Evolutionary conservation across 2,329 filamentous ascomycete species (phyloP), one percentile per base, ranked within the genome.

Genomic region (Dothistroma pini): DNA sequence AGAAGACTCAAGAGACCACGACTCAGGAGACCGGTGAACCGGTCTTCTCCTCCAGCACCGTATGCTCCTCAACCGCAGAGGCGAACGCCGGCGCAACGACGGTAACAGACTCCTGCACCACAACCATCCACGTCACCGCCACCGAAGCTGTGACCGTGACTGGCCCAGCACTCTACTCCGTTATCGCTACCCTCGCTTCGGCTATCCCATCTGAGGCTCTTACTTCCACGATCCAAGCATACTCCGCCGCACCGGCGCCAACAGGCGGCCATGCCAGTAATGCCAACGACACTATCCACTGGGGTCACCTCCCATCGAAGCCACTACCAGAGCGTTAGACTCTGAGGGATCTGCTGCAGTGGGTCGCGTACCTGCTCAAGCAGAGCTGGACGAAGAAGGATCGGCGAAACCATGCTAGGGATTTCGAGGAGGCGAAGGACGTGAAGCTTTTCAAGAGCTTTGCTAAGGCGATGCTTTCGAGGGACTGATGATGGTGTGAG

Each of bases 311-410:
- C 31, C 66, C 65, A 47, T 54, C 62, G 41, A 70, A 72, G 60
- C 35, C 63, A 31, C 64, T 71, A 7, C 69, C 70, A 10, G 65
- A 62, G 25, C 69, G 69, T 55, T 69, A 63, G 58, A 70, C 68
- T 1, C 54, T 71, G 19, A 59, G 62, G 32, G 69, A 71, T 50
- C 58, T 72, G 58, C 61, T 70, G 47, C 57, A 66, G 50, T 71
- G 68, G 70, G 64, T 70, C 19, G 60, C 66, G 38, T 70, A 69
- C 63, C 55, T 71, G 32, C 54, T 70, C 50, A 59, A 63, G 56
- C 53, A 70, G 61, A 53, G 58, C 35, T 66, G 59, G 61, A 57
- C 56, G 34, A 61, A 66, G 54, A 52, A 61, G n/a, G 55, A 56
- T n/a, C 41, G n/a, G 41, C 41, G 41, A 5, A 44, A 44, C 41